These are phyloP conservation scores for Solanum appendiculatum DNA, from an alignment of 257 asterid species.

Conservation along the genomic window DNA sequence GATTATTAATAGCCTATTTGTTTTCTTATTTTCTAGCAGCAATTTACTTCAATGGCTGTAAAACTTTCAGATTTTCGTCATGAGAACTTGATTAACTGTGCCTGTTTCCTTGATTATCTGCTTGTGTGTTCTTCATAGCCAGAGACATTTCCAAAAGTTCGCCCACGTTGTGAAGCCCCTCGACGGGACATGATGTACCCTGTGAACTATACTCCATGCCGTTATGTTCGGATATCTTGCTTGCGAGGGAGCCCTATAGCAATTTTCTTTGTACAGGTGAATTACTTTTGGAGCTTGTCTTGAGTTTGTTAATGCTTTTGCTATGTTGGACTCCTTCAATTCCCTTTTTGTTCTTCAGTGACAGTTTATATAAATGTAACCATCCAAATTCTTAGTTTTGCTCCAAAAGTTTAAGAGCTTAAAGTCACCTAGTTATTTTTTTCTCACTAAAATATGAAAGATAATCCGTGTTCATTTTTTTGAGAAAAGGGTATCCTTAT, in stretches of 20 bases:
- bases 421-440: not conserved
- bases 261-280: slow-evolving; percentile 85
- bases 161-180: slow-evolving; percentile 98
- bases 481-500: too few species aligned
- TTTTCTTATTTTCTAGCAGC: not conserved
- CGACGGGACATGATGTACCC: slow-evolving; percentile 90
- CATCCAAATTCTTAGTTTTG: not conserved
- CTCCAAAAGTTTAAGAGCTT: not conserved
- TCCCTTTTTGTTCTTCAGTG: not conserved
- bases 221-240: slow-evolving; percentile 90
- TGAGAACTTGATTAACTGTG: not conserved
- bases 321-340: not conserved
- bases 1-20: not conserved
- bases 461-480: not conserved
- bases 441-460: not conserved
- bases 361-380: not conserved
- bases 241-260: slow-evolving; percentile 98
- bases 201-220: slow-evolving; percentile 83
- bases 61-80: not conserved
- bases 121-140: slow-evolving; percentile 46
- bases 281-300: not conserved
- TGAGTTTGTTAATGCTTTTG: not conserved
- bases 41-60: not conserved
- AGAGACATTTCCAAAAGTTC: slow-evolving; percentile 83
- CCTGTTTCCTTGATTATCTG: slow-evolving; percentile 8